Evolutionary conservation across 164 flowering plant genomes (phyloP), one percentile per base, ranked within the genome.

Genomic region (Berberis vulgaris): DNA sequence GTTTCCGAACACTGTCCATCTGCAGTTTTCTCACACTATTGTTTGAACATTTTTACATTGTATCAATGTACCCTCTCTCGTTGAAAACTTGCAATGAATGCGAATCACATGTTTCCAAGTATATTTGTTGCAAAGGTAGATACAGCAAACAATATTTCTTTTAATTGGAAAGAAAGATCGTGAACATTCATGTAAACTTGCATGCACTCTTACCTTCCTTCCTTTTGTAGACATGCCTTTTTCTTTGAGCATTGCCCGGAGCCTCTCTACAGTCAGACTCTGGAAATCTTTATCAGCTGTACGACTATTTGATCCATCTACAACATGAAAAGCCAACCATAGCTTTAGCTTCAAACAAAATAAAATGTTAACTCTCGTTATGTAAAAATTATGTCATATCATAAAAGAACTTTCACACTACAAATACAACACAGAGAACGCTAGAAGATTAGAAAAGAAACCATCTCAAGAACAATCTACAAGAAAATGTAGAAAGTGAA

Each of bases 241-340:
- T 40, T 83, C 91, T 77, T 72, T 89, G 45, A 89, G 74, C 60
- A 88, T 76, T 10, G 73, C 77, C 9, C 96, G 90, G 5, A 93
- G 82, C 69, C 75, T 83, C 68, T 89, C 96, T 1, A 88, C 94
- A 0, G 91, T 93, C 76, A 88, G 66, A 69, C 72, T 57, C 47
- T 82, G 83, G 39, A 78, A 73, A 60, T 85, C 85, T 71, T 47
- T 80, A 1, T 65, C 72, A 41, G 77, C 46, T 65, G 73, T 13
- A 45, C 72, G 70, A 42, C 73, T 54, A 45, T 65, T 81, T 61
- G 87, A 72, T 59, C 81, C 86, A 55, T 76, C 92, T 91, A 71
- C 76, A 79, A 12, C 41, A 67, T 39, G 49, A 62, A 59, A 57
- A 67, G 26, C n/a, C 7, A 9, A 63, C 62, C 47, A 67, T 52